A percentile compares a stretch with the other conserved stretches of the same genome.
Evolutionary conservation across 306 rosid species (phyloP).

Genomic region (Glycine soja): DNA sequence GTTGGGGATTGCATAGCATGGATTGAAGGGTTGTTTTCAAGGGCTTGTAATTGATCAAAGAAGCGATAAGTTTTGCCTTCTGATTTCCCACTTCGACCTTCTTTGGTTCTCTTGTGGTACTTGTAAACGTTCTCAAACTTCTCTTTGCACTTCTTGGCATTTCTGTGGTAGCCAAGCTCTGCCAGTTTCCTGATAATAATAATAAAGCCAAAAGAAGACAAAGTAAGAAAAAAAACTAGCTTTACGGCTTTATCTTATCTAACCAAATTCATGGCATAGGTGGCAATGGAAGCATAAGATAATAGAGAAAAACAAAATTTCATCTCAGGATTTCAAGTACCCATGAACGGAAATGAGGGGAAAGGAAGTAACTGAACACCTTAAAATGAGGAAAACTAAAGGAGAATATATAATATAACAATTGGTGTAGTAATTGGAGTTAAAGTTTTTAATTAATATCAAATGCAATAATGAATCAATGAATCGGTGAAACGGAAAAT

Average conservation of each 20-base stretch:
- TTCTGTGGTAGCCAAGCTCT: conserved; percentile 84
- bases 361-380: conserved; percentile 16
- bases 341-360: conserved; percentile 34
- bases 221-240: not conserved
- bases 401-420: conserved; percentile 4
- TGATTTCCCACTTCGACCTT: conserved; percentile 84
- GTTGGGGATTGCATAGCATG: conserved; percentile 44
- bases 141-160: conserved; percentile 95
- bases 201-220: conserved; percentile 13
- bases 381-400: conserved; percentile 29
- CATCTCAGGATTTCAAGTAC: conserved; percentile 23
- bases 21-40: conserved; percentile 58
- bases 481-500: conserved; percentile 40
- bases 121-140: conserved; percentile 96
- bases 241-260: conserved; percentile 38
- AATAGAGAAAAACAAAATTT: conserved; percentile 4
- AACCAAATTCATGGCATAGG: conserved; percentile 38
- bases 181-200: conserved; percentile 76
- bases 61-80: conserved; percentile 87
- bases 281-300: conserved; percentile 38
- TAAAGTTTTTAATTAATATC: conserved; percentile 1
- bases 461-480: too few relatives aligned
- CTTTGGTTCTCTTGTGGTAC: conserved; percentile 93
- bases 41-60: conserved; percentile 83
- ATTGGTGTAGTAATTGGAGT: conserved; percentile 31